phyloP scores from a whole-genome alignment of 495 filamentous ascomycete genomes.

The Neurospora cerealis region DNA sequence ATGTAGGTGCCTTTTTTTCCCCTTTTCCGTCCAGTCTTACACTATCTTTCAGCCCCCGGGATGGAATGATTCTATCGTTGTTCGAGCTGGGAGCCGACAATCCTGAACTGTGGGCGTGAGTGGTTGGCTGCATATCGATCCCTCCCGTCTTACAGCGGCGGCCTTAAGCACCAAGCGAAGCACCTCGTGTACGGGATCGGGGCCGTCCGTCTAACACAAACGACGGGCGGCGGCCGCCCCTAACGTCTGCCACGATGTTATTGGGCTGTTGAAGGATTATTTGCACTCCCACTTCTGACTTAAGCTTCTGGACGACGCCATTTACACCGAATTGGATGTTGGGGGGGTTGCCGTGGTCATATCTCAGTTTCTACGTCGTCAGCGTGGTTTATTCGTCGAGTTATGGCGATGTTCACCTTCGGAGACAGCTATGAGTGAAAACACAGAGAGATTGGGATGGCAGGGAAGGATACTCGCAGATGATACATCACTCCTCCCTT shows the following conservation, averaged over 20 bases:
- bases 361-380: neutral
- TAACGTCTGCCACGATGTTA: neutral
- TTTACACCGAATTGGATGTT: neutral
- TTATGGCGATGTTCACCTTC: neutral
- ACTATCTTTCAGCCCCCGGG: neutral
- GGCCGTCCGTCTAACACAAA: neutral
- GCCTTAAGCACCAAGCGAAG: neutral
- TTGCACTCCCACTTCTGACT: neutral
- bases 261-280: neutral
- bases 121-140: neutral
- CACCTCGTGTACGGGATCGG: neutral
- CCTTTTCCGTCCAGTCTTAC: neutral
- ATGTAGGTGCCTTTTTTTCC: constrained; percentile 49
- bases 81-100: neutral
- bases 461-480: neutral
- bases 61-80: neutral
- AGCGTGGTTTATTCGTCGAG: neutral
- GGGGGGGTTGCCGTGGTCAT: neutral
- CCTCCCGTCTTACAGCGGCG: neutral
- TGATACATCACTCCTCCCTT: neutral
- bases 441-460: too few relatives aligned
- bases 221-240: neutral
- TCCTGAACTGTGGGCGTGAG: neutral
- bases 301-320: neutral
- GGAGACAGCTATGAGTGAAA: too few relatives aligned